Evolutionary conservation across 2,329 filamentous ascomycete genomes (phyloP).

Genomic region (Aspergillus flavus): DNA sequence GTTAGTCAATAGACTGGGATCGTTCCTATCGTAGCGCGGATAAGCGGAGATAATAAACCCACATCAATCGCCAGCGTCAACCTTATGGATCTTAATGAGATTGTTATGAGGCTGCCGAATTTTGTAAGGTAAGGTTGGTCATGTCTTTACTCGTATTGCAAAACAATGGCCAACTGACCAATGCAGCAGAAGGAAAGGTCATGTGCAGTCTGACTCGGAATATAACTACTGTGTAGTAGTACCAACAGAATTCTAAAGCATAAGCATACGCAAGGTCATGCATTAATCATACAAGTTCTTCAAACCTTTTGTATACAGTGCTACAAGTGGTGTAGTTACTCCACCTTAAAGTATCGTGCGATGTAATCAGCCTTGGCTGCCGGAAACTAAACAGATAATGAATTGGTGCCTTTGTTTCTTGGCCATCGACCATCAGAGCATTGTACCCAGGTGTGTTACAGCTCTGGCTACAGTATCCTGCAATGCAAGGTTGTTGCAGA

Average conservation of each 20-base stretch:
- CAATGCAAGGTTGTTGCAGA: not conserved
- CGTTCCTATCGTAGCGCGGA: not conserved
- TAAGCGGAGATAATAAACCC: not conserved
- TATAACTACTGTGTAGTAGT: not conserved
- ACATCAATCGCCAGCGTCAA: not conserved
- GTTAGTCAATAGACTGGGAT: not conserved
- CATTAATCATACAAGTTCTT: not conserved
- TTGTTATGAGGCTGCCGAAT: not conserved
- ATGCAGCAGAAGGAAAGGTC: not conserved
- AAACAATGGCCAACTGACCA: not conserved
- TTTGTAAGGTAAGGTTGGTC: not conserved
- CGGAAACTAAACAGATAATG: not conserved
- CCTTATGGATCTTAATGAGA: not conserved
- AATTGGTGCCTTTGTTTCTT: not conserved
- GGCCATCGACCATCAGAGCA: not conserved
- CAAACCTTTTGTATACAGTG: not conserved
- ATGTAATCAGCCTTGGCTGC: not conserved
- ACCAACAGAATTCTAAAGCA: not conserved
- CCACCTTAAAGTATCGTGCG: not conserved
- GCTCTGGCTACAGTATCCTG: not conserved
- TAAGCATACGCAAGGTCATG: not conserved
- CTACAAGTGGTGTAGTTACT: not conserved
- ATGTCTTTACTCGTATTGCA: not conserved
- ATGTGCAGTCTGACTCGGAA: not conserved
- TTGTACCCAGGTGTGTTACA: not conserved